phyloP scores from a whole-genome alignment of 306 rosid genomes.

The Fragaria nilgerrensis region DNA sequence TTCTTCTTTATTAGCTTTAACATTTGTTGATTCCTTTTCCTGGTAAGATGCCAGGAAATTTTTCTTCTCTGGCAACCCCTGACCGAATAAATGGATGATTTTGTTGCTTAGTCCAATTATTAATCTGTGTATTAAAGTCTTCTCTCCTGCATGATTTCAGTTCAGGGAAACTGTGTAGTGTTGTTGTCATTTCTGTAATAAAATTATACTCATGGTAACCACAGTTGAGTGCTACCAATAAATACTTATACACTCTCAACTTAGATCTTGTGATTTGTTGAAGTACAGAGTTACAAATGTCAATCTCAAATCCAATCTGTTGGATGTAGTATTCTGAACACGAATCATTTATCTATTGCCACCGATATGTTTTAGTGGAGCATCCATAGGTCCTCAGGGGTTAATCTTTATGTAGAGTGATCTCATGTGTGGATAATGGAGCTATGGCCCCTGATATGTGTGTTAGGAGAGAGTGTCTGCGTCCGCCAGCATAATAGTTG shows the following conservation, averaged over 20 bases:
- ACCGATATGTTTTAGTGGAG: neutral
- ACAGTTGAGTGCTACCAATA: neutral
- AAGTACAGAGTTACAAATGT: neutral
- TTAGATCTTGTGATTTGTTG: neutral
- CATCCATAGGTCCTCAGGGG: neutral
- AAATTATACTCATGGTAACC: neutral
- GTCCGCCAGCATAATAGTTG: neutral
- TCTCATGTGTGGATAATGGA: neutral
- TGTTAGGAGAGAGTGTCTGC: neutral
- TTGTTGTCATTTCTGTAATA: neutral
- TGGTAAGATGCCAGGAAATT: neutral
- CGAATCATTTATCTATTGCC: neutral
- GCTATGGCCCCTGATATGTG: neutral
- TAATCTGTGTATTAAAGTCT: neutral
- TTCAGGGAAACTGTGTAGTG: neutral
- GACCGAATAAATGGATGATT: neutral
- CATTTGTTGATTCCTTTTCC: neutral
- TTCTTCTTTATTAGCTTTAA: neutral
- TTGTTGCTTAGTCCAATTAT: neutral
- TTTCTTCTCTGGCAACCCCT: neutral
- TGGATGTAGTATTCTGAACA: neutral
- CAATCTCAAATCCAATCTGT: conserved; percentile 1
- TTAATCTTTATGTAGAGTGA: neutral
- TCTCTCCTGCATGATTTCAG: neutral
- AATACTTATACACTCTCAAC: neutral